Percentiles rank a stretch among this genome's conserved stretches.
These are phyloP conservation scores for Dendrobium huoshanense DNA, from an alignment of 106 monocot genomes.

Conservation along the genomic window DNA sequence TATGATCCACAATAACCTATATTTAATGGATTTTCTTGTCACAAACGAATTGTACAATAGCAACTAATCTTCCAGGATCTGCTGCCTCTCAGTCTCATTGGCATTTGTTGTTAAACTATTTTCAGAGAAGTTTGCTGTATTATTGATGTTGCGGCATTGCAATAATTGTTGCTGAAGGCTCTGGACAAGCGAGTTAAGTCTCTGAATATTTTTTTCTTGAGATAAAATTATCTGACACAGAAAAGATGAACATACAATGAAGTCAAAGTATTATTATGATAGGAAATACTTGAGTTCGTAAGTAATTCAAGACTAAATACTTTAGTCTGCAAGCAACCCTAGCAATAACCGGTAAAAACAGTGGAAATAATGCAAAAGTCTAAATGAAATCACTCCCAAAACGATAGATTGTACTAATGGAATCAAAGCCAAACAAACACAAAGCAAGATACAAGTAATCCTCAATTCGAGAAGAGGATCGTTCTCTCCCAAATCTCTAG, in stretches of 20 bases:
- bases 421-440: too few species aligned
- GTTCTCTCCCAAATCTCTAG: too few species aligned
- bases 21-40: neutral
- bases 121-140: constrained; percentile 13
- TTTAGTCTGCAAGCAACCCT: too few species aligned
- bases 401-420: too few species aligned
- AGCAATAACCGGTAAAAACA: too few species aligned
- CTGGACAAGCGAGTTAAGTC: constrained; percentile 53
- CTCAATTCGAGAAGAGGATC: too few species aligned
- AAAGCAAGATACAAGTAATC: too few species aligned
- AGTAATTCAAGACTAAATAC: too few species aligned
- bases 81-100: constrained; percentile 37
- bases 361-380: too few species aligned
- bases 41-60: neutral
- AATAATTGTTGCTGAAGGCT: constrained; percentile 65
- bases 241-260: neutral
- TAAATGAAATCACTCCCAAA: too few species aligned
- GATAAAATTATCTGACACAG: constrained; percentile 75
- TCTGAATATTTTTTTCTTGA: constrained; percentile 86
- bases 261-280: neutral
- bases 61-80: constrained; percentile 32
- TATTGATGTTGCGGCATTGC: constrained; percentile 45
- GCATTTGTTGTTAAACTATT: constrained; percentile 27
- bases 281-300: too few species aligned
- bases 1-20: neutral